Conservation (phyloP, 345 rosid species). For the Tarenaya hassleriana region DNA sequence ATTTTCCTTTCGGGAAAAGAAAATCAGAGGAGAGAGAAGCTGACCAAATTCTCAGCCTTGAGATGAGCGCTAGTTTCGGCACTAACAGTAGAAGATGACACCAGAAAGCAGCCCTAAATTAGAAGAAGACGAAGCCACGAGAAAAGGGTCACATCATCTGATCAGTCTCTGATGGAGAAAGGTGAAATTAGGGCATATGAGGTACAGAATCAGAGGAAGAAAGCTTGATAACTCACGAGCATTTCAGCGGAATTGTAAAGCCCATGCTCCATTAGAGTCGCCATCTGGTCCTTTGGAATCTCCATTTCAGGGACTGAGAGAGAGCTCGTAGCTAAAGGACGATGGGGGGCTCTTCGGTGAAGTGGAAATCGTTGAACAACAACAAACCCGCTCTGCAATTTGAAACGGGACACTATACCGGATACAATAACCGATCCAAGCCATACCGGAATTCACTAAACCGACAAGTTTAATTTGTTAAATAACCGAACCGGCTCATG, state of each 20-base stretch:
- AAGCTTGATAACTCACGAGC: slow-evolving; percentile 41
- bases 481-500: too few relatives aligned
- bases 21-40: neutral
- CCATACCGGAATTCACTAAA: neutral
- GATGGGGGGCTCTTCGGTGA: slow-evolving; percentile 1
- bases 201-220: neutral
- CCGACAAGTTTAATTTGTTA: slow-evolving; percentile 9
- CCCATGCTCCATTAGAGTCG: slow-evolving; percentile 67
- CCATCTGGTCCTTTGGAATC: slow-evolving; percentile 72
- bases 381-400: slow-evolving; percentile 27
- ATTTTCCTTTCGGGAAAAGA: neutral
- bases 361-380: slow-evolving; percentile 9
- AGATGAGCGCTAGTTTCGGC: slow-evolving; percentile 72
- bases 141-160: neutral
- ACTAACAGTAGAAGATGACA: slow-evolving; percentile 64
- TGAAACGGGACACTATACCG: slow-evolving; percentile 17
- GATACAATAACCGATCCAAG: neutral
- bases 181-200: slow-evolving; percentile 18
- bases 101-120: slow-evolving; percentile 74
- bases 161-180: neutral
- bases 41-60: slow-evolving; percentile 85
- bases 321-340: slow-evolving; percentile 22
- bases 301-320: slow-evolving; percentile 46
- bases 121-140: neutral
- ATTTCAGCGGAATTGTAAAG: slow-evolving; percentile 73